Evolutionary conservation across 345 rosid genomes (phyloP).

Genomic region (Citrus sp.): DNA sequence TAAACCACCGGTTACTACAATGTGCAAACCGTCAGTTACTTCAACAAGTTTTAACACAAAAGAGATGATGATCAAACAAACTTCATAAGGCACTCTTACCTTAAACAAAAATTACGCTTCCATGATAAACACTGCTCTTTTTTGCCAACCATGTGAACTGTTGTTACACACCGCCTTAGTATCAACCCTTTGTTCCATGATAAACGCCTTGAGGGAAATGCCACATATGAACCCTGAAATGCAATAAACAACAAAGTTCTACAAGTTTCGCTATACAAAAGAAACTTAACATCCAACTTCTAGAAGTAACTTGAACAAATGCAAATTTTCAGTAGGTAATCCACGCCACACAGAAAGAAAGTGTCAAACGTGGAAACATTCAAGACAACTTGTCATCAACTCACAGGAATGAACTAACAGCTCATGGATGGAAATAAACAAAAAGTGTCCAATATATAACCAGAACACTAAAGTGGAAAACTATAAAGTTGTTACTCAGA

Average conservation of each 20-base stretch:
- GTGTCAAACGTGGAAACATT: background rate
- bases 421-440: background rate
- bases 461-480: background rate
- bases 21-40: background rate
- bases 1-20: background rate
- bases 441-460: background rate
- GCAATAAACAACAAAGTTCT: constrained; percentile 7
- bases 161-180: constrained; percentile 39
- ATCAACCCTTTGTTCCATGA: constrained; percentile 59
- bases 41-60: background rate
- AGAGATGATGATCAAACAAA: background rate
- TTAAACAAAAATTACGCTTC: constrained; percentile 36
- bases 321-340: background rate
- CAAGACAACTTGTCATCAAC: background rate
- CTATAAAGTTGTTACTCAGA: background rate
- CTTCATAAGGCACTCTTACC: constrained; percentile 36
- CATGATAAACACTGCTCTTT: constrained; percentile 37
- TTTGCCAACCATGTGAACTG: constrained; percentile 43
- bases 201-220: constrained; percentile 49
- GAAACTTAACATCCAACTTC: constrained; percentile 7
- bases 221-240: constrained; percentile 64
- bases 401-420: constrained; percentile 2
- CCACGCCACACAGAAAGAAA: background rate
- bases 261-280: background rate
- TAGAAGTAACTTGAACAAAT: background rate